phyloP scores from a whole-genome alignment of 176 grass and related monocot species.

The Phyllostachys edulis region DNA sequence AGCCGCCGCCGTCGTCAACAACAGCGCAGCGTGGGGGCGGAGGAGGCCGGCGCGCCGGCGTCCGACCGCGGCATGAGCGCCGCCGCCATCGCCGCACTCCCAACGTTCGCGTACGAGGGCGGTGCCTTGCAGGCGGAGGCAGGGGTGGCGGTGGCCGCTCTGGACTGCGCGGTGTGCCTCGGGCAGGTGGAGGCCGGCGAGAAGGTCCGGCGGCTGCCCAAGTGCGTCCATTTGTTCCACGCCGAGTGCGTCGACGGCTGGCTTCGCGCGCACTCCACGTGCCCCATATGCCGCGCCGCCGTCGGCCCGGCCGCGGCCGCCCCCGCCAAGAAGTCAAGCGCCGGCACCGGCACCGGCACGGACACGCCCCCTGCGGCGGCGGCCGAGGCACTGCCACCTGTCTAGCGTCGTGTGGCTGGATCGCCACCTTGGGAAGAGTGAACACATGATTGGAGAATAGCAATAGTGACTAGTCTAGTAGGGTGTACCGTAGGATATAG shows the following conservation, averaged over 20 bases:
- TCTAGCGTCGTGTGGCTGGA: not conserved
- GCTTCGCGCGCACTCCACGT: slow-evolving; percentile 52
- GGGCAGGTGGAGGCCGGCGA: slow-evolving; percentile 53
- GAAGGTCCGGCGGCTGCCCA: slow-evolving; percentile 52
- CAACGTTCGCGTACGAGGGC: slow-evolving; percentile 19
- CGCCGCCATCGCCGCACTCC: slow-evolving; percentile 48
- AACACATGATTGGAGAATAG: slow-evolving; percentile 11
- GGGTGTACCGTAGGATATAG: slow-evolving; percentile 29
- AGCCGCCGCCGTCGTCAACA: not conserved
- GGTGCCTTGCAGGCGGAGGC: not conserved
- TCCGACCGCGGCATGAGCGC: slow-evolving; percentile 25
- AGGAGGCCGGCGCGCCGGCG: not conserved
- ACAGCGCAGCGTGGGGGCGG: not conserved
- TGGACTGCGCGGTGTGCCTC: slow-evolving; percentile 64
- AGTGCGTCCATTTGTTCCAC: slow-evolving; percentile 73
- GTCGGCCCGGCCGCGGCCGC: slow-evolving; percentile 16
- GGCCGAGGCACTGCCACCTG: slow-evolving; percentile 23
- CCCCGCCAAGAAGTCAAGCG: slow-evolving; percentile 5
- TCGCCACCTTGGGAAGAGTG: not conserved
- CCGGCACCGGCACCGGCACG: not conserved
- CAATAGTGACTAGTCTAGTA: not conserved
- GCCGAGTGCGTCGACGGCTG: slow-evolving; percentile 69
- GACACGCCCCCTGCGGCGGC: not conserved
- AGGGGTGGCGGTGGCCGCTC: not conserved
- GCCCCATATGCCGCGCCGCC: slow-evolving; percentile 68